A percentile compares a stretch with the other conserved stretches of the same genome.
Conservation (phyloP, 2,329 filamentous ascomycete species). For the Ceratocystiopsis minuta region DNA sequence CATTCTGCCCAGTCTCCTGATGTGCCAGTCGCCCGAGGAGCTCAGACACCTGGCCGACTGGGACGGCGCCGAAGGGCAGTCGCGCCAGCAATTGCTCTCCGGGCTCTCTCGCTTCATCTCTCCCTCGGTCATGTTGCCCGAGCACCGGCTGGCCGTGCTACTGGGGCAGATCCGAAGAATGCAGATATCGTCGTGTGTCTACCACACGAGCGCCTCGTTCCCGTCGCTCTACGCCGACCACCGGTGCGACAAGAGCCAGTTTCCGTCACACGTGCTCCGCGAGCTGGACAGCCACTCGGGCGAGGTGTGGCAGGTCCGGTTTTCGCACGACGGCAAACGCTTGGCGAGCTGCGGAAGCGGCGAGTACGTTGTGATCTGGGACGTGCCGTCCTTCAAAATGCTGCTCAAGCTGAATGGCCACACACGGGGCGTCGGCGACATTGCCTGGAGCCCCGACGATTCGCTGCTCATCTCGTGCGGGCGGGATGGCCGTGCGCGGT, state of each 20-base stretch:
- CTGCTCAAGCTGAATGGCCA: slow-evolving; percentile 48
- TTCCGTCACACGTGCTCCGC: slow-evolving; percentile 53
- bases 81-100: slow-evolving; percentile 56
- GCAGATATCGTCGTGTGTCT: slow-evolving; percentile 70
- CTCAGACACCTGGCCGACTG: slow-evolving; percentile 61
- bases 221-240: slow-evolving; percentile 86
- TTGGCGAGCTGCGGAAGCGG: slow-evolving; percentile 71
- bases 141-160: slow-evolving; percentile 67
- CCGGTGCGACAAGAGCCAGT: slow-evolving; percentile 58
- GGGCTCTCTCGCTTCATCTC: slow-evolving; percentile 84
- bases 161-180: slow-evolving; percentile 68
- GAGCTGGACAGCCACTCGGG: slow-evolving; percentile 57
- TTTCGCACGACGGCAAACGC: slow-evolving; percentile 70
- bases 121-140: slow-evolving; percentile 89
- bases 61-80: slow-evolving; percentile 64
- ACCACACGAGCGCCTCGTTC: slow-evolving; percentile 63
- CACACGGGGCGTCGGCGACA: slow-evolving; percentile 52
- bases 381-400: slow-evolving; percentile 50
- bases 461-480: slow-evolving; percentile 70
- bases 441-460: slow-evolving; percentile 88
- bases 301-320: slow-evolving; percentile 83
- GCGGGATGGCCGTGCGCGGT: slow-evolving; percentile 50
- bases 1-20: slow-evolving; percentile 72
- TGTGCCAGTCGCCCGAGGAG: slow-evolving; percentile 67
- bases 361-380: slow-evolving; percentile 62